A percentile compares a stretch with the other conserved stretches of the same genome.
phyloP scores from a whole-genome alignment of 768 basidiomycete species.

The Mycena alexandri region DNA sequence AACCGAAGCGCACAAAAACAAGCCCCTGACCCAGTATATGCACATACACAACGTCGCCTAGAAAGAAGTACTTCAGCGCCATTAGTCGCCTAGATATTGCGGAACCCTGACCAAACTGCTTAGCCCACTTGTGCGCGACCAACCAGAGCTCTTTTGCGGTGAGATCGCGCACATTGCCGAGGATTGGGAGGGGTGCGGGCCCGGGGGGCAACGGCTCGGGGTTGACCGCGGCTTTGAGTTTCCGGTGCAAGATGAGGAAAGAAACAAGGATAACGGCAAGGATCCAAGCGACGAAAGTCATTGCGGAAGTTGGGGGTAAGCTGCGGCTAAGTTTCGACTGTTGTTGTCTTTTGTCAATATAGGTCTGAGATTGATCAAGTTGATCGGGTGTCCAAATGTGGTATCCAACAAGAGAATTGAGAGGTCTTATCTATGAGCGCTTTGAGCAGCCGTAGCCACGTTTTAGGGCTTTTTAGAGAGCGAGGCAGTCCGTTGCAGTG shows the following conservation, averaged over 20 bases:
- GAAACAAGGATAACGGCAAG: conserved; percentile 52
- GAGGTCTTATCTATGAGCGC: no score
- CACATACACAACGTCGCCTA: conserved; percentile 73
- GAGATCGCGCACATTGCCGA: conserved; percentile 76
- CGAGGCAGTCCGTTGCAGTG: no score
- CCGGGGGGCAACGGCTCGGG: conserved; percentile 68
- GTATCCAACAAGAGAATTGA: no score
- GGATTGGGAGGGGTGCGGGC: conserved; percentile 71
- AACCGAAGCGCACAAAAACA: conserved; percentile 55
- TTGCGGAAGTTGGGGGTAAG: conserved; percentile 15
- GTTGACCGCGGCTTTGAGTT: conserved; percentile 50
- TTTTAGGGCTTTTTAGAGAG: no score
- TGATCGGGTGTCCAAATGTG: no score
- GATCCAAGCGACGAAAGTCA: conserved; percentile 18
- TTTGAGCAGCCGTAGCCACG: no score
- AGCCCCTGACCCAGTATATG: conserved; percentile 76
- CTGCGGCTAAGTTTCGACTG: no score
- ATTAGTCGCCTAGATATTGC: conserved; percentile 25
- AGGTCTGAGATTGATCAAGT: no score
- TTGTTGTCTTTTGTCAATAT: no score
- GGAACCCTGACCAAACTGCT: conserved; percentile 63
- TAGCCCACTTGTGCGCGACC: conserved; percentile 70
- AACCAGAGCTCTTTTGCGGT: conserved; percentile 76
- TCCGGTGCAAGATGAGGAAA: conserved; percentile 58
- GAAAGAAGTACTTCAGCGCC: conserved; percentile 12